Conservation (phyloP, 2,329 filamentous ascomycete species). For the Penicillium sp. region DNA sequence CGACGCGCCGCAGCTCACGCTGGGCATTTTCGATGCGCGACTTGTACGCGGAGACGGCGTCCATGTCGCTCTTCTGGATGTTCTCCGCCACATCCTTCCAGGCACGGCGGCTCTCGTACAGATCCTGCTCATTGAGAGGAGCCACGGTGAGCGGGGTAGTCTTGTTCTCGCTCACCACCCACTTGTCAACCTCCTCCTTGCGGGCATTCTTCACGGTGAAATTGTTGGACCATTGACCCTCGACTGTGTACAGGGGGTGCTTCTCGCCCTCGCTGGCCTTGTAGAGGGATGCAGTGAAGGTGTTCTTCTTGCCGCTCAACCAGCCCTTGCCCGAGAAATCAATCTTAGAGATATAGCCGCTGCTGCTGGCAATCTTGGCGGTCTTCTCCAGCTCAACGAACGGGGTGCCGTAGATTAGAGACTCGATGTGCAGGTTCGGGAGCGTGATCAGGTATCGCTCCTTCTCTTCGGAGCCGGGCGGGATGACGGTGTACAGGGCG, state of each 20-base stretch:
- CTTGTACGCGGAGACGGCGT: constrained; percentile 72
- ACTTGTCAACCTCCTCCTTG: constrained; percentile 52
- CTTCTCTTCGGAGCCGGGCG: constrained; percentile 50
- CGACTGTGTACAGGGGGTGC: constrained; percentile 69
- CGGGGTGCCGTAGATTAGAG: constrained; percentile 67
- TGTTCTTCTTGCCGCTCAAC: constrained; percentile 94
- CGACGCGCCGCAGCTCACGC: constrained; percentile 67
- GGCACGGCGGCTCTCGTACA: constrained; percentile 79
- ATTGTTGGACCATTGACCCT: constrained; percentile 83
- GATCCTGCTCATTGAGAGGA: constrained; percentile 72
- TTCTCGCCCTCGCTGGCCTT: constrained; percentile 61
- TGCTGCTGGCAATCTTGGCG: constrained; percentile 80
- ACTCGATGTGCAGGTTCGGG: constrained; percentile 87
- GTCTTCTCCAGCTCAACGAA: constrained; percentile 86
- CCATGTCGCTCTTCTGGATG: constrained; percentile 79
- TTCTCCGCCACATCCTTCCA: constrained; percentile 82
- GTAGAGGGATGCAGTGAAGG: constrained; percentile 71
- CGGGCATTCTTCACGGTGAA: constrained; percentile 72
- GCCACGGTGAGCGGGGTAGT: constrained; percentile 67
- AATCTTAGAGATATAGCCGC: constrained; percentile 81
- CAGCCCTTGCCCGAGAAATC: constrained; percentile 93
- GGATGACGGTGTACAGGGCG: constrained; percentile 67
- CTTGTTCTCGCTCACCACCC: constrained; percentile 55
- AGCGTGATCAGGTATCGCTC: constrained; percentile 89
- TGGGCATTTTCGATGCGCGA: constrained; percentile 85